Conservation (phyloP, 1,284 basidiomycete genomes). For the Pseudozyma thailandica region DNA sequence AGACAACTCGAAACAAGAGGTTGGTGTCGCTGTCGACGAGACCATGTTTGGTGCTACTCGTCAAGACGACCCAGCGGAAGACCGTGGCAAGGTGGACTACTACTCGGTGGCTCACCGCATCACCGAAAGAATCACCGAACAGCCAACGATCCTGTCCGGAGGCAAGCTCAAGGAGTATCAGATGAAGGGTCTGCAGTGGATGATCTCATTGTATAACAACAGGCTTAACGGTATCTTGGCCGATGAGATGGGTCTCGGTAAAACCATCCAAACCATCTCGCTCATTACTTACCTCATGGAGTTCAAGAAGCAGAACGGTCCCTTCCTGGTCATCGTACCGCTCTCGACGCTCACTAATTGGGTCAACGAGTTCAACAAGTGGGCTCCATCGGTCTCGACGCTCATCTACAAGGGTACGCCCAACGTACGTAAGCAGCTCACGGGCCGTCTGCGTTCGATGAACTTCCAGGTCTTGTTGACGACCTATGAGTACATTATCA, state of each 20-base stretch:
- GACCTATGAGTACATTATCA: constrained; percentile 69
- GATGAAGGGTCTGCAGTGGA: constrained; percentile 68
- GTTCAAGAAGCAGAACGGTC: constrained; percentile 66
- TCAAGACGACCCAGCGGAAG: constrained; percentile 74
- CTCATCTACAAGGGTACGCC: constrained; percentile 68
- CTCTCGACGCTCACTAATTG: constrained; percentile 68
- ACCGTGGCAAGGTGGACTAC: constrained; percentile 83
- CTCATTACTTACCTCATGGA: constrained; percentile 68
- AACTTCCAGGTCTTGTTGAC: constrained; percentile 67
- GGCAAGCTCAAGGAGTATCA: constrained; percentile 67
- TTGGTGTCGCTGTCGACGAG: constrained; percentile 76
- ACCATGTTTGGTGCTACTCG: constrained; percentile 88
- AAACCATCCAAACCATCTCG: constrained; percentile 68
- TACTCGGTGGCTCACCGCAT: constrained; percentile 95
- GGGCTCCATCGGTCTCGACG: constrained; percentile 65
- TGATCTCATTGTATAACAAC: constrained; percentile 68
- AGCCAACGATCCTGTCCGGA: constrained; percentile 81
- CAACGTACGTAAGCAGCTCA: constrained; percentile 62
- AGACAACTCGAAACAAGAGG: constrained; percentile 56
- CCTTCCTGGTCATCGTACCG: constrained; percentile 68
- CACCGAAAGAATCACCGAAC: constrained; percentile 85
- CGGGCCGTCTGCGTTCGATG: constrained; percentile 57
- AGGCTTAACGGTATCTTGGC: constrained; percentile 67
- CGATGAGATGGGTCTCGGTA: constrained; percentile 68
- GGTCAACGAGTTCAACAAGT: constrained; percentile 68